Conservation (phyloP, 345 rosid species). For the Pistacia vera region DNA sequence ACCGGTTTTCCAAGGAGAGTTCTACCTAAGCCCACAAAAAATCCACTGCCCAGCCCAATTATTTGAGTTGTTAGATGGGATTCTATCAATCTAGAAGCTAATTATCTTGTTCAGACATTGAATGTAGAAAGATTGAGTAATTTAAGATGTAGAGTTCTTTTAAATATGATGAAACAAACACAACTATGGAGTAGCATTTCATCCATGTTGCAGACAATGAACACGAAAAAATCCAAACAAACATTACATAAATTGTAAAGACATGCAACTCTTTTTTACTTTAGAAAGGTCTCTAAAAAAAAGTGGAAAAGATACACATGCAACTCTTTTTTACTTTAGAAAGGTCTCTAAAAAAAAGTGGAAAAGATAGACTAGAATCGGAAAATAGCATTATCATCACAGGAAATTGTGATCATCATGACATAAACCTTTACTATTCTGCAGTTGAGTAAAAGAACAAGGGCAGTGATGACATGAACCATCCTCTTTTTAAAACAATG, state of each 20-base stretch:
- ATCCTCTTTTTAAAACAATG: not conserved
- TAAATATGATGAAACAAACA: not conserved
- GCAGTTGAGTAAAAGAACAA: not conserved
- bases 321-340: not conserved
- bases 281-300: not conserved
- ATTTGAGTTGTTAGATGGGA: too few relatives aligned
- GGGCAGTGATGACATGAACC: not conserved
- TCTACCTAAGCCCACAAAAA: too few relatives aligned
- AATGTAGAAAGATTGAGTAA: too few relatives aligned
- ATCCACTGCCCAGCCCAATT: too few relatives aligned
- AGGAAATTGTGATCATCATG: not conserved
- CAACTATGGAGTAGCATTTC: not conserved
- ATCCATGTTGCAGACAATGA: not conserved
- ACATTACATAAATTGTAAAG: not conserved
- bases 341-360: not conserved
- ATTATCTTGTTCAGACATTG: too few relatives aligned
- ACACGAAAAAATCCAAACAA: not conserved
- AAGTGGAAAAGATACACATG: not conserved
- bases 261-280: not conserved
- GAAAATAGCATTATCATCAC: not conserved
- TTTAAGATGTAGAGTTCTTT: too few relatives aligned
- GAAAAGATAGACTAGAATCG: not conserved
- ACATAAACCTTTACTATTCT: not conserved
- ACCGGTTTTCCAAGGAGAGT: too few relatives aligned
- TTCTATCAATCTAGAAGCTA: too few relatives aligned